Conservation (phyloP, 164 flowering plant species). For the Platanus orientalis region DNA sequence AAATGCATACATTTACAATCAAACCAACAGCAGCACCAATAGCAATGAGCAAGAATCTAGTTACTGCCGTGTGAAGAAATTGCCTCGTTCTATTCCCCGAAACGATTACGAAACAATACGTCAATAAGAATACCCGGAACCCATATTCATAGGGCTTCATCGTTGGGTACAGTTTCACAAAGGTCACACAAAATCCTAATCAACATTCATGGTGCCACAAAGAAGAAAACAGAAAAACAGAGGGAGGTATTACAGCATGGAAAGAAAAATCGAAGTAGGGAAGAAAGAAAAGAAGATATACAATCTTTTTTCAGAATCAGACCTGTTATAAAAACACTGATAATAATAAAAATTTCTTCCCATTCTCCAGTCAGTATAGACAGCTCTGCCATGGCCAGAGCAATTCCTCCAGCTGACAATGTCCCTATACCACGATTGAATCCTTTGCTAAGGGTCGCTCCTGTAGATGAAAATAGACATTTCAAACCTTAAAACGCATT, state of each 20-base stretch:
- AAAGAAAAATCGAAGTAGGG: not conserved
- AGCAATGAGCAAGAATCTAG: slow-evolving; percentile 66
- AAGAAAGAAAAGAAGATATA: too few relatives aligned
- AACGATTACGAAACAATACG: slow-evolving; percentile 70
- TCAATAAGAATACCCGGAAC: slow-evolving; percentile 79
- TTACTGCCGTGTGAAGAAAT: slow-evolving; percentile 57
- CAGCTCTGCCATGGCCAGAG: slow-evolving; percentile 60
- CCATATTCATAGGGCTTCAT: slow-evolving; percentile 90
- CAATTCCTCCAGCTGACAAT: slow-evolving; percentile 75
- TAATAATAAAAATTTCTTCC: slow-evolving; percentile 46
- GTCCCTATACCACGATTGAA: slow-evolving; percentile 82
- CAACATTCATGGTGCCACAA: slow-evolving; percentile 6
- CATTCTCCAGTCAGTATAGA: slow-evolving; percentile 35
- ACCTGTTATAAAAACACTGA: slow-evolving; percentile 71
- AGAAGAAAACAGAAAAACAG: not conserved
- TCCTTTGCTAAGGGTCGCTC: slow-evolving; percentile 86
- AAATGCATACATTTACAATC: slow-evolving; percentile 61
- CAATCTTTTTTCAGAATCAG: not conserved
- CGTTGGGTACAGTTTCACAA: slow-evolving; percentile 60
- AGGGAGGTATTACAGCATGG: not conserved
- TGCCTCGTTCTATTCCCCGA: slow-evolving; percentile 56
- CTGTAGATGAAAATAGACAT: slow-evolving; percentile 23
- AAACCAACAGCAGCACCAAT: slow-evolving; percentile 66
- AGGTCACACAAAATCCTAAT: slow-evolving; percentile 56
- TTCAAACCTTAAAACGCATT: slow-evolving; percentile 1